Evolutionary conservation across 2,329 filamentous ascomycete species (phyloP), one percentile per base, ranked within the genome.

Genomic region (Corinectria fuckeliana): DNA sequence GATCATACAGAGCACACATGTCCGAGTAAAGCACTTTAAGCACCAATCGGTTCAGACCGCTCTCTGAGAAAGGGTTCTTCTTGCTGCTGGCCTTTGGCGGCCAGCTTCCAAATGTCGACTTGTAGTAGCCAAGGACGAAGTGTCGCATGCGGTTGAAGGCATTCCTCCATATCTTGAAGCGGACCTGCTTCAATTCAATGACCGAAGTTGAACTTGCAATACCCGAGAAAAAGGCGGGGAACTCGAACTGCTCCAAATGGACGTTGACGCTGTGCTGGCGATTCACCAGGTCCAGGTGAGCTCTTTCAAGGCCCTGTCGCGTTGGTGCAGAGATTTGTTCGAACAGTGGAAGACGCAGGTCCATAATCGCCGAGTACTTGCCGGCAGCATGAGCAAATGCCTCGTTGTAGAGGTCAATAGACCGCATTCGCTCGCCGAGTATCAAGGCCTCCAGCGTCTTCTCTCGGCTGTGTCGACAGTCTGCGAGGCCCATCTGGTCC

Each of bases 331-430:
- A 91, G 39, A 98, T 85, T 69, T 90, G 81, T 23, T 83, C 80
- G 74, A 88, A 93, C 47, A 95, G 85, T 0, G 88, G 85, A 49
- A 87, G 88, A 41, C 87, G 85, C 45, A 93, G 77, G 2, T 84
- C 80, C 54, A 88, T 83, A 59, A 93, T 86, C 28, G 92, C 83
- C 18, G 91, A 85, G 59, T 94, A 92, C 75, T 95, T 96, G 49
- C 94, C 95, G 9, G 91, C 92, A 0, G 89, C 92, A 74, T 98
- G 95, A 5, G 93, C 88, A 71, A 97, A 98, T 0, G 92, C 92
- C 75, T 97, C 93, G 58, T 91, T 92, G 77, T 96, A 98, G 2
- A 99, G 83, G 7, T 88, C 84, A 69, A 89, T 86, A 47, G 86
- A 96, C 58, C 89, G 88, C 88, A 98, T 91, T 34, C 86, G 86